Percentiles rank a stretch among this genome's conserved stretches.
phyloP scores from a whole-genome alignment of 768 basidiomycete species.

The Galerina marginata region DNA sequence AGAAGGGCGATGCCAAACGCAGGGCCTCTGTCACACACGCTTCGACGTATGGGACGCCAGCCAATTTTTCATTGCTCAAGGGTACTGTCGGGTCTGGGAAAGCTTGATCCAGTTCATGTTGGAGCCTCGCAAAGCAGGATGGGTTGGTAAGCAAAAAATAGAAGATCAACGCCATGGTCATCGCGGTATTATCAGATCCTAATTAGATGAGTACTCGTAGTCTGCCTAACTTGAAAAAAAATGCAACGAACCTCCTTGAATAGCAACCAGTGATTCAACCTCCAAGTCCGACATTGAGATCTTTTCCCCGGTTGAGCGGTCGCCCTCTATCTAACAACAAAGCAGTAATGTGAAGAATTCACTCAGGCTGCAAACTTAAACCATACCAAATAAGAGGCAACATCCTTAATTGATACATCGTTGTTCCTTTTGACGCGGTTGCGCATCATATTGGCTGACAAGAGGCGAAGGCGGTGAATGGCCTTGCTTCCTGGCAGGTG shows the following conservation, averaged over 20 bases:
- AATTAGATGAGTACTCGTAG: neutral
- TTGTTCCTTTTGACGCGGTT: neutral
- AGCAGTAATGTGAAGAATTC: neutral
- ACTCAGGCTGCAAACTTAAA: neutral
- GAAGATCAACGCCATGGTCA: conserved; percentile 5
- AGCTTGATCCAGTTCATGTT: neutral
- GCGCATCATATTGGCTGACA: conserved; percentile 1
- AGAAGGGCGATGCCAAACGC: conserved; percentile 1
- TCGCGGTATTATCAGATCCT: neutral
- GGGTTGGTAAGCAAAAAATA: neutral
- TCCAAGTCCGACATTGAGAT: conserved; percentile 1
- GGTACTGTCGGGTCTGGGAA: neutral
- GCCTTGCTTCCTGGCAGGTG: neutral
- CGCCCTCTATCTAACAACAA: neutral
- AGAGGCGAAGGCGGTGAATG: neutral
- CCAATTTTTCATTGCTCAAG: neutral
- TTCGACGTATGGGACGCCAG: conserved; percentile 1
- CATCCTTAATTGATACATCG: conserved; percentile 1
- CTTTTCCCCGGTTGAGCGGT: neutral
- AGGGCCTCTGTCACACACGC: conserved; percentile 1
- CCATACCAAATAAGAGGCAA: neutral
- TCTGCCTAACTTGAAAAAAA: neutral
- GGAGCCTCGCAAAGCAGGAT: neutral
- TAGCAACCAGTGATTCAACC: neutral
- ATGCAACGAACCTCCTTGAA: neutral